Percentiles rank a stretch among this genome's conserved stretches.
Conservation (phyloP, 2,329 filamentous ascomycete genomes). For the Lachnellula hyalina region DNA sequence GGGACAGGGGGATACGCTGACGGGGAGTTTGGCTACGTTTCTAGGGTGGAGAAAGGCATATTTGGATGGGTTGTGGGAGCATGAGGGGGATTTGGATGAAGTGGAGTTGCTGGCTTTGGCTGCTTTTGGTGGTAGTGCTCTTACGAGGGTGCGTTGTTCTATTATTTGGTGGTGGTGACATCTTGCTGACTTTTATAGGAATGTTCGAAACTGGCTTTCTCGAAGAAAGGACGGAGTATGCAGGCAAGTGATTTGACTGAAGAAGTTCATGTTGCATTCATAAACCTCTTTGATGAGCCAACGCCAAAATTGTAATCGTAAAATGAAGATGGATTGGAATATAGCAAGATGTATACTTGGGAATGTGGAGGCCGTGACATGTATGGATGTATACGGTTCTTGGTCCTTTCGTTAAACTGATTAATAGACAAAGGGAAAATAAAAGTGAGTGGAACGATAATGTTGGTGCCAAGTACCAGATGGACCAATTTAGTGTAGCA, state of each 20-base stretch:
- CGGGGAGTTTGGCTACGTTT: constrained; percentile 82
- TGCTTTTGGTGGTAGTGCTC: constrained; percentile 78
- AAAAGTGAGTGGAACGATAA: too few species aligned
- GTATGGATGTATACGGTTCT: too few species aligned
- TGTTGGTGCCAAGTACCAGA: too few species aligned
- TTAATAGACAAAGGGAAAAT: too few species aligned
- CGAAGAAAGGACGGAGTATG: constrained; percentile 77
- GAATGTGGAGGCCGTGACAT: too few species aligned
- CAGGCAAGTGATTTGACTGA: constrained; percentile 93
- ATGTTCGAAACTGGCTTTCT: constrained; percentile 81
- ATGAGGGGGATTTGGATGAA: constrained; percentile 43
- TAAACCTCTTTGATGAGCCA: constrained; percentile 67
- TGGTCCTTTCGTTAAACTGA: too few species aligned
- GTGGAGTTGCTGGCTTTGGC: constrained; percentile 67
- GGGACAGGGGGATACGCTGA: constrained; percentile 93
- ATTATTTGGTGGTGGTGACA: constrained; percentile 5
- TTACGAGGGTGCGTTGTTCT: constrained; percentile 65
- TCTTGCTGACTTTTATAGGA: constrained; percentile 43
- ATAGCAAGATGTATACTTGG: too few species aligned
- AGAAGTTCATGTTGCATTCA: constrained; percentile 77
- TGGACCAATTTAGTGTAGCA: too few species aligned
- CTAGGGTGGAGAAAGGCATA: constrained; percentile 87
- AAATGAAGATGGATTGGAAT: background rate
- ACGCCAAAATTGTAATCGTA: constrained; percentile 21
- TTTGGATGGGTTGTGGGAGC: constrained; percentile 73